Percentiles rank a stretch among this genome's conserved stretches.
Evolutionary conservation across 345 rosid species (phyloP).

Genomic region (Salix brachista): DNA sequence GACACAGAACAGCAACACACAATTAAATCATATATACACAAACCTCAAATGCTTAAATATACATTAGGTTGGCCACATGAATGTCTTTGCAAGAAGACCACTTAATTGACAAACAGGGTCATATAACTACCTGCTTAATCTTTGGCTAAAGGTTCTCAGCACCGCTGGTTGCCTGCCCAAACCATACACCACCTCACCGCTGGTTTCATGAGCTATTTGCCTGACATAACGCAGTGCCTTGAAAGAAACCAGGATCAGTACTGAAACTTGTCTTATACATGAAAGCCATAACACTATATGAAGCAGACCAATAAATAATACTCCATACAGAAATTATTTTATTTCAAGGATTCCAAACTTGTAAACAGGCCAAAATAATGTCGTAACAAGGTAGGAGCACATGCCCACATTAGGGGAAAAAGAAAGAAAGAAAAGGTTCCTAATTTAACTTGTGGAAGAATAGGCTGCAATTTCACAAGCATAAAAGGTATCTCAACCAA

Average conservation of each 20-base stretch:
- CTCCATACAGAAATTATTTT: not conserved
- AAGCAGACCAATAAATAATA: not conserved
- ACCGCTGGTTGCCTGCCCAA: slow-evolving; percentile 96
- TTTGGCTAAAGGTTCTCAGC: slow-evolving; percentile 88
- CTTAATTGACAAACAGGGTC: not conserved
- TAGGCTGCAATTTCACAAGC: not conserved
- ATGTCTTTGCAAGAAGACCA: not conserved
- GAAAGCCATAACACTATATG: not conserved
- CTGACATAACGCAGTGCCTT: slow-evolving; percentile 81
- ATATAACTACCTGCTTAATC: slow-evolving; percentile 73
- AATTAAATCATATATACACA: not conserved
- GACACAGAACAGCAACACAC: not conserved
- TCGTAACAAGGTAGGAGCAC: not conserved
- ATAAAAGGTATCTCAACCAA: not conserved
- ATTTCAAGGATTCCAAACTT: no score
- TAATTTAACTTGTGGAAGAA: not conserved
- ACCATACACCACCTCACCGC: slow-evolving; percentile 93
- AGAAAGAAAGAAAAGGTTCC: not conserved
- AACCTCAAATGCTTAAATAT: not conserved
- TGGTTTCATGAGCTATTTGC: slow-evolving; percentile 92
- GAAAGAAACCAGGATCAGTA: slow-evolving; percentile 22
- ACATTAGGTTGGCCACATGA: not conserved
- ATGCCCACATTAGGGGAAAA: not conserved
- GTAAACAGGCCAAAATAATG: not conserved
- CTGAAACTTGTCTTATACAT: slow-evolving; percentile 3